These are phyloP conservation scores for Sphagnum magellanicum DNA, from an alignment of 228 moss, liverwort and hornwort species.

Conservation along the genomic window DNA sequence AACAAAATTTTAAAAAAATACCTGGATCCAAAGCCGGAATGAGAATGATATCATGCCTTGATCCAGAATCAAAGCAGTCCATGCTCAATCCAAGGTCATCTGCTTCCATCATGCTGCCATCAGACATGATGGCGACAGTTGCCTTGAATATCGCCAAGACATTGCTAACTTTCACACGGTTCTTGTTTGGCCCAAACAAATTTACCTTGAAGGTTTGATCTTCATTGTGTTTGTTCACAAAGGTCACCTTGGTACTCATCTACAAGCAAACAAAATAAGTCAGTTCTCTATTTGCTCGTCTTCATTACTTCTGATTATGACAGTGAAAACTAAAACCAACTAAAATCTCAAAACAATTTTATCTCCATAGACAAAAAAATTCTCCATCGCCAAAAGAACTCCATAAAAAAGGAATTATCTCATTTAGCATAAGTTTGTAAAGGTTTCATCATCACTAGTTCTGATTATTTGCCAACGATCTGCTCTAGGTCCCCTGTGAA, in stretches of 20 bases:
- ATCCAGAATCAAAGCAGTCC: slow-evolving; percentile 5
- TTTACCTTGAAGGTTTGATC: slow-evolving; percentile 5
- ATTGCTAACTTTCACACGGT: slow-evolving; percentile 4
- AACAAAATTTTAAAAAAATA: neutral
- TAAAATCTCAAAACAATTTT: too few relatives aligned
- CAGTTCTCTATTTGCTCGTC: too few relatives aligned
- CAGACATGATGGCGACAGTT: slow-evolving; percentile 2
- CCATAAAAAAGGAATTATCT: too few relatives aligned
- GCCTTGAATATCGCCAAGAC: slow-evolving; percentile 4
- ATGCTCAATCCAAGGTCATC: slow-evolving; percentile 6
- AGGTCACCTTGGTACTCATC: slow-evolving; percentile 6
- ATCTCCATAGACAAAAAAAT: too few relatives aligned
- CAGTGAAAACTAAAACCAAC: too few relatives aligned
- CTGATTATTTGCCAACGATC: too few relatives aligned
- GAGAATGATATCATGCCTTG: slow-evolving; percentile 5
- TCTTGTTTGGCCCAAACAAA: slow-evolving; percentile 3
- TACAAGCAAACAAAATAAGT: too few relatives aligned
- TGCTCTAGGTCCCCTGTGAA: too few relatives aligned
- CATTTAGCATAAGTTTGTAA: too few relatives aligned
- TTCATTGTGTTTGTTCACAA: slow-evolving; percentile 7
- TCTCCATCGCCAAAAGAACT: too few relatives aligned
- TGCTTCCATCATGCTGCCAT: slow-evolving; percentile 8
- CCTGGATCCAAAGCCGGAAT: neutral
- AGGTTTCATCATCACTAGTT: too few relatives aligned
- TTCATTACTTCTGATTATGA: too few relatives aligned